phyloP scores from a whole-genome alignment of 148 eudicot genomes.

The Fallopia convolvulus region DNA sequence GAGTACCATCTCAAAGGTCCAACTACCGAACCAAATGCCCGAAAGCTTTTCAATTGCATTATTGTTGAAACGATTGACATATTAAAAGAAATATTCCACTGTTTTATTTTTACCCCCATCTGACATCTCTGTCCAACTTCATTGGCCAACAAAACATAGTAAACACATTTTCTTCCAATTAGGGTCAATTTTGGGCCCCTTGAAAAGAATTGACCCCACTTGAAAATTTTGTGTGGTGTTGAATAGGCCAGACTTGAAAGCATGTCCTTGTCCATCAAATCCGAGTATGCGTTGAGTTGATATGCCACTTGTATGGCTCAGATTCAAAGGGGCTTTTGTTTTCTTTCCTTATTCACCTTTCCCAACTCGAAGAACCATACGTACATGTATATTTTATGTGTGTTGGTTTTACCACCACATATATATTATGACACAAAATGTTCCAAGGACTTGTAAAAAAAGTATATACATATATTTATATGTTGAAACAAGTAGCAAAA shows the following conservation, averaged over 20 bases:
- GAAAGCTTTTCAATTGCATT: background rate
- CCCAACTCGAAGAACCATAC: background rate
- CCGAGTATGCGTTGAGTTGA: background rate
- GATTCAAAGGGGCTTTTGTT: background rate
- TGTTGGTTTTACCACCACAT: background rate
- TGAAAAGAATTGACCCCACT: background rate
- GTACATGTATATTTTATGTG: background rate
- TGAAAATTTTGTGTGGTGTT: background rate
- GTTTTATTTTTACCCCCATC: no score
- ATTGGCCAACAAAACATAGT: background rate
- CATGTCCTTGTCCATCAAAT: conserved; percentile 4
- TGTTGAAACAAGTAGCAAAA: background rate
- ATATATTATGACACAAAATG: background rate
- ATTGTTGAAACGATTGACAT: background rate
- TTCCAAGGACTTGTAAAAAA: background rate
- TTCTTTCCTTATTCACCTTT: background rate
- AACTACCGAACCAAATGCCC: no score
- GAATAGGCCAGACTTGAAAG: background rate
- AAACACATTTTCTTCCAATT: background rate
- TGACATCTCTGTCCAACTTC: background rate
- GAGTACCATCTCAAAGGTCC: no score
- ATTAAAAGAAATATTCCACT: no score
- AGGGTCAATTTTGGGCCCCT: background rate
- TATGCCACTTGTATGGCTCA: background rate
- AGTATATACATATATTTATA: background rate